Conservation (phyloP, 208 protist species). For the Acanthamoeba sp. region DNA sequence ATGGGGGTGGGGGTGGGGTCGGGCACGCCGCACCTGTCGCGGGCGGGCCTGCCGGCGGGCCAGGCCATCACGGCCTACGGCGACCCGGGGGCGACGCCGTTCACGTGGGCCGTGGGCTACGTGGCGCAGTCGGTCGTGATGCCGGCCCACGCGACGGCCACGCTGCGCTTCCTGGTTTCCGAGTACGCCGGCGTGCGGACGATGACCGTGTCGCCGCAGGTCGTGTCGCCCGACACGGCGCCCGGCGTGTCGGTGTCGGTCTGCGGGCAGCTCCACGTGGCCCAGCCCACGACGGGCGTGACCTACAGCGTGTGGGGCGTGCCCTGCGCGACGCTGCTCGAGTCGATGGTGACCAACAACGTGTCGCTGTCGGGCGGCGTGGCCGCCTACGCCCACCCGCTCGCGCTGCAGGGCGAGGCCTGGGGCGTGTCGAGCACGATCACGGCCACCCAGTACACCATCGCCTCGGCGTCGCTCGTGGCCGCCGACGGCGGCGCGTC, state of each 20-base stretch:
- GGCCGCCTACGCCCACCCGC: background rate
- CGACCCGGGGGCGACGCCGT: constrained; percentile 22
- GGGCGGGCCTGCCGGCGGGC: background rate
- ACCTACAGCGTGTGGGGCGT: constrained; percentile 40
- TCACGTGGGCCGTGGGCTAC: constrained; percentile 59
- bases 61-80: constrained; percentile 5
- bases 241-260: constrained; percentile 21
- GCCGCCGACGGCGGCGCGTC: background rate
- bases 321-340: background rate
- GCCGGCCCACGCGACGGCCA: background rate
- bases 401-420: constrained; percentile 17
- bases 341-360: constrained; percentile 29
- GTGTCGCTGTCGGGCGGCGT: background rate
- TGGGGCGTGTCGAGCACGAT: constrained; percentile 1
- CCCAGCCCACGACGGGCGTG: constrained; percentile 29
- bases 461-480: background rate
- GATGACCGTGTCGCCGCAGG: constrained; percentile 3
- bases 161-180: background rate
- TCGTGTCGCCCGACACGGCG: background rate
- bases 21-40: constrained; percentile 14
- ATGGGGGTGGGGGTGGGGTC: background rate
- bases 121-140: constrained; percentile 1
- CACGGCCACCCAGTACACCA: background rate
- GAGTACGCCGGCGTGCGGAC: background rate
- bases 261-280: constrained; percentile 19